Base-by-base conservation (phyloP, 306 rosid species). In the Begonia fuchsioides region DNA sequence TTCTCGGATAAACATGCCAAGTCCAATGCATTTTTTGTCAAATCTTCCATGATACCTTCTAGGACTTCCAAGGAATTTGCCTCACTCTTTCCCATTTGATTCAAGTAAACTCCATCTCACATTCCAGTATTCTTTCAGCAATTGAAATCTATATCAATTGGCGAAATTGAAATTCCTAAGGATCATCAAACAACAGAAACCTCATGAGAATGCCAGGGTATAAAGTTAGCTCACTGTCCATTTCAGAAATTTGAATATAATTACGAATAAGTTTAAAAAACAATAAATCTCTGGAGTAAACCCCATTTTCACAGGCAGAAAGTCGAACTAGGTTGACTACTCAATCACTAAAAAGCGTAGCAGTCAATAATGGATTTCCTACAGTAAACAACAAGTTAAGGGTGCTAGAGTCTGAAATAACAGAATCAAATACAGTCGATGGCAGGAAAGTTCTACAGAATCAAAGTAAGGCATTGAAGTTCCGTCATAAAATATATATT, bases 1-100 rank as follows among this genome's bases (percentile, higher is more conserved):
- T 82, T 92, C 75, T 85, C 93, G 0, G 93, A 80, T 58, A 70
- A 77, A 82, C 73, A 82, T 15, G 87, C 87, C 71, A 92, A 68
- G 68, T 82, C 75, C 67, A 82, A 68, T 67, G 82, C 98, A 51
- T 85, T 58, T 63, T 73, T 78, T 13, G 68, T 68, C 62, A 92
- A 60, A 54, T 71, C 72, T 71, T 81, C 78, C 69, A 65, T 56
- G 38, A 73, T 69, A 17, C 54, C 55, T 70, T 76, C 90, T 41
- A 74, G 44, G 55, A 75, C 84, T 52, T 73, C 68, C 55, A 51
- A 43, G 44, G 61, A 79, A 16, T 62, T 62, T 63, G 61, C 83
- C 53, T 55, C 68, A 38, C 72, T 54, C 38, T 77, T 63, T 58
- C 61, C 52, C 6, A 52, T 68, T 49, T 72, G 68, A 20, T 65